These are phyloP conservation scores for Ilyonectria robusta DNA, from an alignment of 2,329 filamentous ascomycete species.

Conservation along the genomic window DNA sequence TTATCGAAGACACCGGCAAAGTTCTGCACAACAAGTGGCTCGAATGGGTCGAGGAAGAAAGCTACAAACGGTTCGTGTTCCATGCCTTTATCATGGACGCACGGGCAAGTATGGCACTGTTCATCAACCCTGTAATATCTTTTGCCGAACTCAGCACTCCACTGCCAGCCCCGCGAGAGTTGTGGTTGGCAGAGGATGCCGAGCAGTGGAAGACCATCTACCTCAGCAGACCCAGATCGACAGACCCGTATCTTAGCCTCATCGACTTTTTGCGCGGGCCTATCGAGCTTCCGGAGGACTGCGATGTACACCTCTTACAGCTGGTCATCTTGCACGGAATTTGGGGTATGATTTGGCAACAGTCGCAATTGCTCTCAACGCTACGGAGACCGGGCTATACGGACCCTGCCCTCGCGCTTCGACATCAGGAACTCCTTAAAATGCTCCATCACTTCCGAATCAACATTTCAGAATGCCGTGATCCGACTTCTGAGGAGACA, in stretches of 20 bases:
- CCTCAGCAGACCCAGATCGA: constrained; percentile 17
- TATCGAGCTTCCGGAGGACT: constrained; percentile 26
- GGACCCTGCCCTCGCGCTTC: constrained; percentile 26
- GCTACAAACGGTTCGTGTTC: constrained; percentile 27
- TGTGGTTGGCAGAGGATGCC: constrained; percentile 33
- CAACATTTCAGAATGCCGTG: constrained; percentile 24
- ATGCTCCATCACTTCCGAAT: constrained; percentile 23
- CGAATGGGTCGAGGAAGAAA: constrained; percentile 32
- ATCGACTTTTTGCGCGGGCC: constrained; percentile 28
- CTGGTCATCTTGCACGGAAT: constrained; percentile 27
- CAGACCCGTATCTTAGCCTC: constrained; percentile 9
- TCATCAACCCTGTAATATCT: constrained; percentile 29
- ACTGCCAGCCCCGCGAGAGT: constrained; percentile 29
- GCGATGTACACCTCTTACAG: constrained; percentile 22
- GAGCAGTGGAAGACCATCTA: constrained; percentile 33
- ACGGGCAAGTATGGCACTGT: constrained; percentile 30
- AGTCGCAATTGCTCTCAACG: constrained; percentile 18
- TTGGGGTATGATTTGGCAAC: constrained; percentile 37
- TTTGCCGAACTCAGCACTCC: constrained; percentile 29
- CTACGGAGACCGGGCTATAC: constrained; percentile 22
- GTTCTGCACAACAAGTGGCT: constrained; percentile 32
- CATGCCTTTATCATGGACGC: constrained; percentile 31
- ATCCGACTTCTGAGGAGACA: constrained; percentile 13
- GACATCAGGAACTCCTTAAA: constrained; percentile 31
- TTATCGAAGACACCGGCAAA: constrained; percentile 23